Evolutionary conservation across 441 rosid genomes (phyloP), one percentile per base, ranked within the genome.

Genomic region (Rhodomyrtus psidioides): DNA sequence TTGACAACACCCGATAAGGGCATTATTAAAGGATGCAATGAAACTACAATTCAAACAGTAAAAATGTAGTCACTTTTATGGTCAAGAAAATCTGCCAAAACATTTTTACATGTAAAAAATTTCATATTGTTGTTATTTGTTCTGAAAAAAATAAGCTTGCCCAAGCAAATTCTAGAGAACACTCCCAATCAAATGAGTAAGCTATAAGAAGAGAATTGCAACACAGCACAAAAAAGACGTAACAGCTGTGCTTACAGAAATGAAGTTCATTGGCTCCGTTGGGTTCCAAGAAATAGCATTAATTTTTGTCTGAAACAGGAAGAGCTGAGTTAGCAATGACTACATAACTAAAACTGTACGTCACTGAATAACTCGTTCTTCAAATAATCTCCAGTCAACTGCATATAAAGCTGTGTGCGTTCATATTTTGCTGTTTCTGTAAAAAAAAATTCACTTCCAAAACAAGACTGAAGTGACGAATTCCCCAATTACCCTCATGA

Each of bases 211-310:
- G 9, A 54, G 23, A 26, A 79, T 51, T 14, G 55, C 30, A 81
- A 55, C 4, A 24, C 2, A 53, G 5, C 12, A 79, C 6, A 59
- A 75, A 84, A 75, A 76, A 44, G 42, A 82, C 39, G 81, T 54
- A 55, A 83, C 84, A 12, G 51, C 65, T 84, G 70, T 84, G 81
- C 99, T 94, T 94, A 97, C 99, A 88, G 95, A 97, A 49, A 98
- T 95, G 88, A 97, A 89, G 92, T 97, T 97, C 98, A 96, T 93
- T 23, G 99, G 99, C 94, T 97, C 98, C 99, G 92, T 95, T 17
- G 99, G 99, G 85, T 97, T 97, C 99, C 99, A 97, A 83, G 98
- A 92, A 83, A 97, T 94, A 84, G 98, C 94, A 90, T 97, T 97
- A 53, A 94, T 91, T 93, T 91, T 97, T 57, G 98, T 97, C 99